Base-by-base conservation (phyloP, 2,329 filamentous ascomycete genomes). In the Stemphylium vesicarium region DNA sequence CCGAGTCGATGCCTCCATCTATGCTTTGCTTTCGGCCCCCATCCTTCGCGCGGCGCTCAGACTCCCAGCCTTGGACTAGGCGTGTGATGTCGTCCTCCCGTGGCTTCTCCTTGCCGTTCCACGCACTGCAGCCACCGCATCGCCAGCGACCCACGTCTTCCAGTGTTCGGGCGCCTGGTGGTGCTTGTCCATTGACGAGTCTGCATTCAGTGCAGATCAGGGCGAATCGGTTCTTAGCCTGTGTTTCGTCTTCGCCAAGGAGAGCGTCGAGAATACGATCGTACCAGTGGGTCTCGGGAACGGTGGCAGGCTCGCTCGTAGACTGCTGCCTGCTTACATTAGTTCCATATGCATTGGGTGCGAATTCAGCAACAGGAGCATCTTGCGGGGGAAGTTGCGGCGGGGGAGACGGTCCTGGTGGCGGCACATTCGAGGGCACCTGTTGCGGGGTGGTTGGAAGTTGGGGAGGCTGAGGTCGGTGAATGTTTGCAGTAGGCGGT, bases 101-200 rank as follows among this genome's bases (percentile, higher is more conserved):
- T 8, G 87, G 85, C 72, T 94, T 90, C 65, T 92, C 85, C 67
- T 90, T 85, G 0, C 94, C 94, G 72, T 99, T 99, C 78, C 84
- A 83, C 1, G 86, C 81, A 9, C 88, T 88, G 70, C 95, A 99
- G n/a, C 85, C 85, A 72, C 91, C 89, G 75, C 95, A 99, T 56
- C 88, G 87, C 95, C 95, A 99, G 57, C 82, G 82, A 2, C 94
- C 95, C 1, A 99, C 70, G 46, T 97, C 93, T 35, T 90, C 86
- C 1, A 94, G 78, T 0, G 82, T 85, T 64, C 86, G 89, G 0
- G 90, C 88, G 1, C 95, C 95, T 0, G 95, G 94, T 1, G 95
- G 93, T 3, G 95, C 95, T 73, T 97, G 95, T 0, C 96, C 95
- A 72, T 99, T 99, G 42, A 99, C 93, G 1, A 97, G 84, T 26